Percentiles rank a stretch among this genome's conserved stretches.
Evolutionary conservation across 768 basidiomycete species (phyloP).

Genomic region (Pulveroboletus sp.): DNA sequence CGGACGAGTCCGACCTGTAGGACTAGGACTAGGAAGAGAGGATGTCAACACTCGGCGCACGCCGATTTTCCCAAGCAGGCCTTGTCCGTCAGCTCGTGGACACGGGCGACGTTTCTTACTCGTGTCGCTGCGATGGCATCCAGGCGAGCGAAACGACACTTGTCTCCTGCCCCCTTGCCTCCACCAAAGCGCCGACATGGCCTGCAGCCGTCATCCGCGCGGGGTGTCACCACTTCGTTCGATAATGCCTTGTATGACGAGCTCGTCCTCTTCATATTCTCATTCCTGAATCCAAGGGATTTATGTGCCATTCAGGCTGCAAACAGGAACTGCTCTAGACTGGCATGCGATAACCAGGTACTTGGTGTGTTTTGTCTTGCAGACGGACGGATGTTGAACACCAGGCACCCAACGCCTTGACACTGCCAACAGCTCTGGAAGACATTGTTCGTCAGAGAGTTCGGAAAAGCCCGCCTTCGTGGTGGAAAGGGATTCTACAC

Average conservation of each 20-base stretch:
- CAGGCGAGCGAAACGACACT: conserved; percentile 39
- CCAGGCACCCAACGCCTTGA: not conserved
- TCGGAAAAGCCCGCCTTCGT: conserved; percentile 62
- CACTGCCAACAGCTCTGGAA: conserved; percentile 54
- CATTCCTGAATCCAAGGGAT: conserved; percentile 60
- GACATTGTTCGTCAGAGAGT: conserved; percentile 55
- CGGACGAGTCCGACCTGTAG: too few relatives aligned
- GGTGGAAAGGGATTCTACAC: conserved; percentile 61
- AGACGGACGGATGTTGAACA: conserved; percentile 16
- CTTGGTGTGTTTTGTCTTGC: conserved; percentile 10
- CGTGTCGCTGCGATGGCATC: conserved; percentile 31
- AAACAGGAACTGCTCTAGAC: conserved; percentile 61
- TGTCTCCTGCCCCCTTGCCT: conserved; percentile 48
- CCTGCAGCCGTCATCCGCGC: conserved; percentile 6
- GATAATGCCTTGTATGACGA: conserved; percentile 67
- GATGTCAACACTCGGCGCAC: too few relatives aligned
- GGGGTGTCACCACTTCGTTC: conserved; percentile 35
- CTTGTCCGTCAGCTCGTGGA: too few relatives aligned
- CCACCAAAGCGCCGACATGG: conserved; percentile 53
- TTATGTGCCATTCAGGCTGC: conserved; percentile 61
- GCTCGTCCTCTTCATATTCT: conserved; percentile 68
- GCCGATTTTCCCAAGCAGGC: too few relatives aligned
- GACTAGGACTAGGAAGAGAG: too few relatives aligned
- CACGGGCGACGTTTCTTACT: not conserved
- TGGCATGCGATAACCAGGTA: conserved; percentile 65